These are phyloP conservation scores for Neovahlkampfia damariscottae DNA, from an alignment of 78 protist species.

Conservation along the genomic window DNA sequence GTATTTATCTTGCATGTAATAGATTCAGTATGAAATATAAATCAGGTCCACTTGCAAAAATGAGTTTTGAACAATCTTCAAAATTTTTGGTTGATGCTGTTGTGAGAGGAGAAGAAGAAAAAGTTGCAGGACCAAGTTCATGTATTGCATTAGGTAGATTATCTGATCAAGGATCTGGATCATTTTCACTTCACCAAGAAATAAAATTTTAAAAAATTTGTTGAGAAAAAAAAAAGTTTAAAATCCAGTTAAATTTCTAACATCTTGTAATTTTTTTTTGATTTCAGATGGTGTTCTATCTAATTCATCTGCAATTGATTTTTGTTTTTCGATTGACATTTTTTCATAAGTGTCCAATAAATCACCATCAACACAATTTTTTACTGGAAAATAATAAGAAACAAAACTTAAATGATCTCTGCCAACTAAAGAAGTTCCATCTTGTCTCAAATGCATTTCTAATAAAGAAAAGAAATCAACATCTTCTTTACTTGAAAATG, in stretches of 20 bases:
- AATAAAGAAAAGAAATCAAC: conserved; percentile 66
- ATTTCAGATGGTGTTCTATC: conserved; percentile 68
- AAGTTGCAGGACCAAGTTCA: not conserved
- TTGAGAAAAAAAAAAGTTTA: no score
- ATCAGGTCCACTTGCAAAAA: conserved; percentile 46
- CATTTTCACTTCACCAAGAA: no score
- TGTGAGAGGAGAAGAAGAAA: not conserved
- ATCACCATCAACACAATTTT: conserved; percentile 86
- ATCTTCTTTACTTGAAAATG: conserved; percentile 60
- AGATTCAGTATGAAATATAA: conserved; percentile 38
- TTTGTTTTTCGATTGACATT: conserved; percentile 39
- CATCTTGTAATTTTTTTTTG: conserved; percentile 72
- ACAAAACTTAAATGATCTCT: conserved; percentile 82
- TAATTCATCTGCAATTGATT: conserved; percentile 61
- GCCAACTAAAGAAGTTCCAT: conserved; percentile 59
- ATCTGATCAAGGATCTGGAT: no score
- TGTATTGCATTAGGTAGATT: no score
- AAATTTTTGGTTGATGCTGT: conserved; percentile 38
- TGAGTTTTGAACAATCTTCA: conserved; percentile 72
- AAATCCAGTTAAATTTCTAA: conserved; percentile 13
- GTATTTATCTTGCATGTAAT: conserved; percentile 47
- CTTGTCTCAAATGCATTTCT: conserved; percentile 78
- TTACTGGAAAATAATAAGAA: conserved; percentile 76
- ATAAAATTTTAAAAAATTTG: no score
- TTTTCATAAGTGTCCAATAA: conserved; percentile 61